Evolutionary conservation across 78 protist species (phyloP).

Genomic region (slime mould (Dictyostelium discoideum)): DNA sequence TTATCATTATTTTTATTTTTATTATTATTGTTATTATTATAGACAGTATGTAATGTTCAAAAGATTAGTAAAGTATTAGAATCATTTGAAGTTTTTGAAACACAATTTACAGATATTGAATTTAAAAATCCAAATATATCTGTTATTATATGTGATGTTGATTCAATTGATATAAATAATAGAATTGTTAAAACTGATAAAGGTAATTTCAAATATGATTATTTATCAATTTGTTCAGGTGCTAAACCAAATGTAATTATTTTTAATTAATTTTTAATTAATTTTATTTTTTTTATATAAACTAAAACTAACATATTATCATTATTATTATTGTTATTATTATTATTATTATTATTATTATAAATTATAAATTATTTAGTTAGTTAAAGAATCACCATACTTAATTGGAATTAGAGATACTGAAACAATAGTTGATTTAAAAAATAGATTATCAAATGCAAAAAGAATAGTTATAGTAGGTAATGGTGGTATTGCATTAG

Average conservation of each 20-base stretch:
- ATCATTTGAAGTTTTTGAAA: slow-evolving; percentile 56
- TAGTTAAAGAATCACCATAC: background rate
- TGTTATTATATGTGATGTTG: slow-evolving; percentile 5
- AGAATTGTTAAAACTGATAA: background rate
- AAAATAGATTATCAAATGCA: slow-evolving; percentile 19
- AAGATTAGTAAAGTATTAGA: slow-evolving; percentile 61
- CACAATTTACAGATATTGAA: slow-evolving; percentile 13
- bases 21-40: too few species aligned
- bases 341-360: too few species aligned
- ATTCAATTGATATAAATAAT: background rate
- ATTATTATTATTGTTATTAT: too few species aligned
- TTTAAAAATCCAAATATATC: background rate
- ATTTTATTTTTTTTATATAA: background rate
- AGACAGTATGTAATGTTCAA: slow-evolving; percentile 60
- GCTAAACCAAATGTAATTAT: slow-evolving; percentile 51
- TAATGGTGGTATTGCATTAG: slow-evolving; percentile 87
- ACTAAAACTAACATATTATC: background rate
- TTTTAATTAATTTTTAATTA: background rate
- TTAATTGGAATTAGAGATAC: slow-evolving; percentile 80
- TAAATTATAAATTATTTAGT: too few species aligned
- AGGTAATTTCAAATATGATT: background rate
- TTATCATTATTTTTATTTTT: too few species aligned
- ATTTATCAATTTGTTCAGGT: slow-evolving; percentile 62
- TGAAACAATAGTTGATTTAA: slow-evolving; percentile 50
- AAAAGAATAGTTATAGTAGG: slow-evolving; percentile 64